Evolutionary conservation across 176 grass and related monocot species (phyloP), one percentile per base, ranked within the genome.

Genomic region (Poa pratensis): DNA sequence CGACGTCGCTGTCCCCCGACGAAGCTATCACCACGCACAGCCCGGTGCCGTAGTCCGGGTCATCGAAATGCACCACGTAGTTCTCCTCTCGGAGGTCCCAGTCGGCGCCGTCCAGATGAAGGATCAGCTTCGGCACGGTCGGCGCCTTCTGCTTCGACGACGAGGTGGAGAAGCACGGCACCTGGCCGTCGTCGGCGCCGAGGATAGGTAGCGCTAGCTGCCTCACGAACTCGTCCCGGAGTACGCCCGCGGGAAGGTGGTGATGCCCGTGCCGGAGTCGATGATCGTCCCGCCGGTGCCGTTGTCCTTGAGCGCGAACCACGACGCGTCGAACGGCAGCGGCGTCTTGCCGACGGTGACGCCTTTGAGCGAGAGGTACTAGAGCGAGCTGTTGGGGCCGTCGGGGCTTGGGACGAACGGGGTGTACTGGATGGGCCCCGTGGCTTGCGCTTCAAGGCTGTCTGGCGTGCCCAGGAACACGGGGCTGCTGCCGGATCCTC

Each of bases 201-300:
- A 5, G 4, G 30, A 61, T 22, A 26, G 65, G 65, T 20, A 68
- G 65, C 17, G 32, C 5, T 4, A 68, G 2, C 17, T 68, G 28
- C 65, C 0, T 15, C 32, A 51, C 24, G 82, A 95, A 92, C 11
- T 76, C 93, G 10, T 50, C 52, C 77, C 57, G 64, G 69, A 88
- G 24, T 16, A 26, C 12, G 69, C 70, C 73, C 20, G 12, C 17
- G 85, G 90, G 24, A 95, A 53, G 37, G 48, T 49, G 2, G 90
- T 95, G 17, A 92, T 37, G 27, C 45, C 20, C 0, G 90, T 87
- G 20, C 87, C 90, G 3, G 37, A 39, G 37, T 39, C 93, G 73
- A 94, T 92, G 52, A 88, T 39, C 75, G 89, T 50, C 9, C 93
- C 93, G 28, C 89, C 90, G 0, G 53, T 54, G 13, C 87, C 90